Percentiles rank a stretch among this genome's conserved stretches.
phyloP scores from a whole-genome alignment of 768 basidiomycete genomes.

The Coprinopsis marcescibilis region DNA sequence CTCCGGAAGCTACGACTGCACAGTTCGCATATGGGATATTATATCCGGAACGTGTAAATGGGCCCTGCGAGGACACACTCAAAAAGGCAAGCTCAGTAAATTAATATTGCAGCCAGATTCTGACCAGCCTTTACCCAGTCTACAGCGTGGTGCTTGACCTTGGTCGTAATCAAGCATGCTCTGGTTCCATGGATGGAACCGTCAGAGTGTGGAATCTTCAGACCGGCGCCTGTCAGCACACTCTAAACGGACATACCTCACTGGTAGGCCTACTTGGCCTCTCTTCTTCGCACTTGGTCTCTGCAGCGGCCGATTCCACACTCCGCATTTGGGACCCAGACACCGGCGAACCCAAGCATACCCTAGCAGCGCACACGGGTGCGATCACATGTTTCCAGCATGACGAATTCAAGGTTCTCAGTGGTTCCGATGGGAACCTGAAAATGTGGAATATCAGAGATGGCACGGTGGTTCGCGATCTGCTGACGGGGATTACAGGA shows the following conservation, averaged over 20 bases:
- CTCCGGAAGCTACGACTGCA: conserved; percentile 94
- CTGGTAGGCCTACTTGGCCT: conserved; percentile 91
- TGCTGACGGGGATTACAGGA: conserved; percentile 86
- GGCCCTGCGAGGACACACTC: conserved; percentile 81
- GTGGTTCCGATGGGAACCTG: conserved; percentile 91
- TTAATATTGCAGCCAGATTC: conserved; percentile 1
- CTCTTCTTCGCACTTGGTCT: conserved; percentile 86
- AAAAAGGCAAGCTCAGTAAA: conserved; percentile 63
- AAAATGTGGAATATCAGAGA: conserved; percentile 98
- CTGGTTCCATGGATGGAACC: conserved; percentile 97
- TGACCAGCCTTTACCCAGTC: conserved; percentile 39
- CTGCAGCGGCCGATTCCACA: conserved; percentile 94
- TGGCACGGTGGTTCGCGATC: conserved; percentile 79
- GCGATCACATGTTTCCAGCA: conserved; percentile 99
- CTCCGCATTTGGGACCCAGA: conserved; percentile 93
- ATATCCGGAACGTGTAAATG: conserved; percentile 76
- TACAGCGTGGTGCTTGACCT: conserved; percentile 94
- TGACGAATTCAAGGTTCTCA: conserved; percentile 95
- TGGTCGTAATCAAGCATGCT: conserved; percentile 83
- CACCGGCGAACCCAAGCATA: conserved; percentile 71
- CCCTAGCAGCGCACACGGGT: conserved; percentile 86
- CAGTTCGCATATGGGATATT: conserved; percentile 93
- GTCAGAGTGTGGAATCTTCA: conserved; percentile 91
- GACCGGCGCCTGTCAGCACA: conserved; percentile 74
- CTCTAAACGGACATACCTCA: conserved; percentile 86